These are phyloP conservation scores for Platanus orientalis DNA, from an alignment of 164 flowering plant genomes.

Conservation along the genomic window DNA sequence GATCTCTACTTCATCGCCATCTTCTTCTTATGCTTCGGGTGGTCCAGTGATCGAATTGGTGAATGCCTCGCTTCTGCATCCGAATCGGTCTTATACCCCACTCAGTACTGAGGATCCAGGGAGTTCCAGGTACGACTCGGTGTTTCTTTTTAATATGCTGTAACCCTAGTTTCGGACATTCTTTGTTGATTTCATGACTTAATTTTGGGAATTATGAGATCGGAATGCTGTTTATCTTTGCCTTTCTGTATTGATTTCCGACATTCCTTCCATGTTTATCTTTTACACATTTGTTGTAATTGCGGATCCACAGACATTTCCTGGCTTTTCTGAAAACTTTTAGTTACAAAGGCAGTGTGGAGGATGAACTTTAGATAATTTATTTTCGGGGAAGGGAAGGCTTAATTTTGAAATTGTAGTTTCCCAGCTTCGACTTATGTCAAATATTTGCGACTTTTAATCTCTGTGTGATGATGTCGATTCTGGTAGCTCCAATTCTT, in stretches of 20 bases:
- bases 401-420: background rate
- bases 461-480: background rate
- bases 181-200: background rate
- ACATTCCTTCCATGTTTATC: too few species aligned
- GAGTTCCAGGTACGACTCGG: conserved; percentile 23
- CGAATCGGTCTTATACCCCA: conserved; percentile 48
- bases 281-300: background rate
- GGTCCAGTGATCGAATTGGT: conserved; percentile 60
- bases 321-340: background rate
- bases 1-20: conserved; percentile 27
- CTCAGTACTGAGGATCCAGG: conserved; percentile 71
- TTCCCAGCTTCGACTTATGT: too few species aligned
- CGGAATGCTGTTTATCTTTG: background rate
- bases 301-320: background rate
- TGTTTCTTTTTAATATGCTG: background rate
- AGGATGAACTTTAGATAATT: background rate
- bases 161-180: background rate
- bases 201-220: background rate
- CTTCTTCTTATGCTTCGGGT: conserved; percentile 27
- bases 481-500: background rate
- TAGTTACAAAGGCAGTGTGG: background rate
- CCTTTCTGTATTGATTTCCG: too few species aligned
- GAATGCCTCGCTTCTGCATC: conserved; percentile 39
- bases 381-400: background rate
- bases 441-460: background rate